These are phyloP conservation scores for Medicago arabica DNA, from an alignment of 306 rosid species.

Conservation along the genomic window DNA sequence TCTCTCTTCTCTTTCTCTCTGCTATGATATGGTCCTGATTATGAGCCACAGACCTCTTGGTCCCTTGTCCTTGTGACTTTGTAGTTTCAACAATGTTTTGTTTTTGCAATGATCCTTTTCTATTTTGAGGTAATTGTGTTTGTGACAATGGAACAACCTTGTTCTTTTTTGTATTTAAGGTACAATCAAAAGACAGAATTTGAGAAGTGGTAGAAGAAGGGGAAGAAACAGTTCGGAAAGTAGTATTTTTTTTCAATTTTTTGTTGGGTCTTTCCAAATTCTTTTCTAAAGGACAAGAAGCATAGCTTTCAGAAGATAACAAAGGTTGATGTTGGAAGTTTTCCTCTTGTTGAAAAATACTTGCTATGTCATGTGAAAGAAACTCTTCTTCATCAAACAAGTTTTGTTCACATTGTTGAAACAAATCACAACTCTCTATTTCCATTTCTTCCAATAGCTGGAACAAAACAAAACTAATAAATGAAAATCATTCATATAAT, in stretches of 20 bases:
- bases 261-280: slow-evolving; percentile 42
- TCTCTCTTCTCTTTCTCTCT: slow-evolving; percentile 82
- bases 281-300: slow-evolving; percentile 32
- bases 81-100: no score
- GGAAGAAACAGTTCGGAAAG: slow-evolving; percentile 30
- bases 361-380: slow-evolving; percentile 43
- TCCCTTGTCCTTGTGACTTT: not conserved
- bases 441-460: slow-evolving; percentile 50
- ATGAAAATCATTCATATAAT: not conserved
- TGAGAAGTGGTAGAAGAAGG: slow-evolving; percentile 44
- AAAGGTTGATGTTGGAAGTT: slow-evolving; percentile 44
- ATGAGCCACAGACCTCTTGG: slow-evolving; percentile 39
- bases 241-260: slow-evolving; percentile 19
- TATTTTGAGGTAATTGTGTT: not conserved
- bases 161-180: not conserved
- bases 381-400: slow-evolving; percentile 44
- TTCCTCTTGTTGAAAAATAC: slow-evolving; percentile 14
- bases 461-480: not conserved
- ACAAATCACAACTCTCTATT: slow-evolving; percentile 49
- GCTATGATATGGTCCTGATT: slow-evolving; percentile 78
- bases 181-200: slow-evolving; percentile 50
- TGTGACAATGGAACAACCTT: not conserved
- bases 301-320: slow-evolving; percentile 50
- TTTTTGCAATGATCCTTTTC: not conserved
- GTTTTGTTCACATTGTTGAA: slow-evolving; percentile 41